Base-by-base conservation (phyloP, 2,329 filamentous ascomycete species). In the Hymenotorrendiella dingleyae region DNA sequence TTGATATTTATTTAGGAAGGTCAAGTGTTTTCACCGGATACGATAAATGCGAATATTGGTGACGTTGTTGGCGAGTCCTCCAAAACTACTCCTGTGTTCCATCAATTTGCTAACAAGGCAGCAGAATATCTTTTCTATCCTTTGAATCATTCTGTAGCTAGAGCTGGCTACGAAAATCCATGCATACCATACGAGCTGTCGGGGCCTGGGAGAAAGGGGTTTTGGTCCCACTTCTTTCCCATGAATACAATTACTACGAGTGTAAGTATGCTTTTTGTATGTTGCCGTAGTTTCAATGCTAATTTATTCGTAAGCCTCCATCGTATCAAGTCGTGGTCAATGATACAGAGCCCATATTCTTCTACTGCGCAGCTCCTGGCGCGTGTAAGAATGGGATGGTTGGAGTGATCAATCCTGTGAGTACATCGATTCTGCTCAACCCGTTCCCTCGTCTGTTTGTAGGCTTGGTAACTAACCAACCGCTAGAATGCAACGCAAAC, bases 331-430 rank as follows among this genome's bases (percentile, higher is more conserved):
- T 73, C n/a, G 53, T 51, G 11, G 66, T 86, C 45, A 83, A 84
- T 52, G 67, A 80, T 52, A 81, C 78, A 0, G 59, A 73, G 14
- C 82, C 83, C 0, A 73, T 80, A 6, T 86, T 82, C 59, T 85
- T 76, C 61, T 87, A 87, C 59, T 87, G 82, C 49, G 75, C 80
- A 0, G 83, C 82, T 0, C 71, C 77, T 0, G 73, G 69, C 1
- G 85, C 81, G 1, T 91, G 86, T 54, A 70, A 48, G 2, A 73
- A 82, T 38, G 71, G 75, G 22, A 91, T 90, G 85, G 74, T 91
- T n/a, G 85, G 85, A 3, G 82, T 77, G 1, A 81, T 91, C 53
- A 91, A 90, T 56, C 74, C 81, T 7, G 76, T 80, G 67, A 68
- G 45, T 23, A 40, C 7, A 22, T 14, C 5, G 7, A 44, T 16